These are phyloP conservation scores for Salix exigua DNA, from an alignment of 345 rosid genomes.

Conservation along the genomic window DNA sequence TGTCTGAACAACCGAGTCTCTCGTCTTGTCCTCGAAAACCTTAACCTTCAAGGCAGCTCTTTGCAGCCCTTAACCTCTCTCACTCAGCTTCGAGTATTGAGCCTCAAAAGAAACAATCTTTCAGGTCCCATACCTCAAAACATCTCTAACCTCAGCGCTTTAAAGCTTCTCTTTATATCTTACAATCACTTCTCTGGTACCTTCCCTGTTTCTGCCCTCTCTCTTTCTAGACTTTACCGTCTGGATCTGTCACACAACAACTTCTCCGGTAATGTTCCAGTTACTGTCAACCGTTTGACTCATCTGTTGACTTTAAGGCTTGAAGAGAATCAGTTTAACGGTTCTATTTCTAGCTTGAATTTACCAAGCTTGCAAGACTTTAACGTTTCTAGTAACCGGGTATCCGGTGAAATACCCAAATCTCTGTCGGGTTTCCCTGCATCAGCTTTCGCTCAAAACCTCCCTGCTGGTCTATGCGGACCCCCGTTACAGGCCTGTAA, in stretches of 20 bases:
- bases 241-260: constrained; percentile 79
- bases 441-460: constrained; percentile 53
- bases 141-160: constrained; percentile 59
- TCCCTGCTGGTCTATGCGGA: constrained; percentile 56
- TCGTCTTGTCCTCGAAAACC: constrained; percentile 65
- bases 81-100: constrained; percentile 73
- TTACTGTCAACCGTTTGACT: constrained; percentile 41
- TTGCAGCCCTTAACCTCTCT: constrained; percentile 44
- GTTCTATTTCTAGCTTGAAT: constrained; percentile 40
- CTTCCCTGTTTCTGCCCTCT: constrained; percentile 49
- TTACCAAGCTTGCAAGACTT: constrained; percentile 68
- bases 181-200: constrained; percentile 59
- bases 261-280: constrained; percentile 67
- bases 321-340: constrained; percentile 57
- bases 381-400: constrained; percentile 60
- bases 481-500: constrained; percentile 51
- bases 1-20: constrained; percentile 58
- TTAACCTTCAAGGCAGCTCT: constrained; percentile 49
- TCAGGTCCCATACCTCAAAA: constrained; percentile 53
- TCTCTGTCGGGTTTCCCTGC: constrained; percentile 54
- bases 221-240: constrained; percentile 61
- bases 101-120: constrained; percentile 63
- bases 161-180: constrained; percentile 77
- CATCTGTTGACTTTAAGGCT: constrained; percentile 77
- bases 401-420: constrained; percentile 66